Base-by-base conservation (phyloP, 306 rosid genomes). In the Medicago arabica region DNA sequence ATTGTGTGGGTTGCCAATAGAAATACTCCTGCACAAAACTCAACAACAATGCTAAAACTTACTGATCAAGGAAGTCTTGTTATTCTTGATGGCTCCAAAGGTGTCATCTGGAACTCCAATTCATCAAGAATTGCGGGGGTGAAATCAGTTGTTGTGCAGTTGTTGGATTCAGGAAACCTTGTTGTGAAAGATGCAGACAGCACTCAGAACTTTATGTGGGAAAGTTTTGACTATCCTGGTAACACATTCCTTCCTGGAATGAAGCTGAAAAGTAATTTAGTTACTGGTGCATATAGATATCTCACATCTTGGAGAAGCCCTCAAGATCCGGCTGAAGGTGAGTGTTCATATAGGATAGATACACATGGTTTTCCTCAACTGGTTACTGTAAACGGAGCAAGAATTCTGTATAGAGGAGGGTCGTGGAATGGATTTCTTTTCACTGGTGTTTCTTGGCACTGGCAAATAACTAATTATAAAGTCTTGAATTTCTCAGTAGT, bases 401-500 rank as follows among this genome's bases (percentile, higher is more conserved):
- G 1, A 2, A 2, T 23, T 4, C 0, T 59, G 0, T 59, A 28
- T 2, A 71, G 78, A 77, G 0, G 18, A 14, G 76, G 82, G 10
- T 67, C 85, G 5, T 82, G 85, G 85, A 80, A 76, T 39, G 87
- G 84, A n/a, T 6, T 50, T 8, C 1, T 34, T 39, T 23, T 84
- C 41, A 76, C 44, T 3, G 72, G 77, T 0, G 1, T n/a, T 46
- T 21, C 51, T 38, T 39, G 40, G 65, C 46, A 13, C 23, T 21
- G 23, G 23, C 1, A 21, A 0, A 21, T 21, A 21, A 21, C 23
- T 21, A 21, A 21, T 21, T 21, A 8, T 14, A 55, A 23, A 16
- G 1, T 53, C 13, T 77, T 47, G 1, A 36, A 18, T 5, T 82
- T 11, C 36, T 31, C 74, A 8, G 34, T 80, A 4, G 44, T 19